Base-by-base conservation (phyloP, 495 filamentous ascomycete genomes). In the Terfezia boudieri region DNA sequence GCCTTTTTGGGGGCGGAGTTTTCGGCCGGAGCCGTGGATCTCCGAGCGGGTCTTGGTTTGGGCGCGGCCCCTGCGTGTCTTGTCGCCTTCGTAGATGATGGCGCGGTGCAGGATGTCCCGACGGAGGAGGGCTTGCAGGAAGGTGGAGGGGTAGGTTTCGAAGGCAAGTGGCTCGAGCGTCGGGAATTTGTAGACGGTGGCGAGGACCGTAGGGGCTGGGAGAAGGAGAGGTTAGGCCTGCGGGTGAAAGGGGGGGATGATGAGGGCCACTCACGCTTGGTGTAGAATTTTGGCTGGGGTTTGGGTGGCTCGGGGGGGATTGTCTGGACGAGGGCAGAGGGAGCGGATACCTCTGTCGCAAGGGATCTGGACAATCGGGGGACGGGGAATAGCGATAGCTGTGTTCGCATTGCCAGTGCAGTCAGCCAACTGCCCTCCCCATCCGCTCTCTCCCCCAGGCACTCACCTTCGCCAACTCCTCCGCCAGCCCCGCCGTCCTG, bases 101-200 rank as follows among this genome's bases (percentile, higher is more conserved):
- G 92, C 90, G 35, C 88, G 77, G 68, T 96, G 92, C 17, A 99
- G 79, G 55, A 99, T 80, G 63, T 99, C 90, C 63, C 82, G 80
- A 9, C 90, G 84, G 14, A 94, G 73, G 7, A 90, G 90, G 49
- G 95, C 74, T 64, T 80, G 66, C 7, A 99, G 80, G 65, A 95
- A 83, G 57, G 81, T 83, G 55, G 75, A 67, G 8, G 83, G 79
- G 73, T 87, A 96, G 65, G 78, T 67, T 57, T 83, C 76, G 66
- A 93, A 82, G 37, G 79, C 75, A 50, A 79, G 65, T 22, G 90
- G 90, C 67, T 94, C 86, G 71, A 96, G 79, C 14, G 79, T 72
- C 37, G 92, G 90, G 72, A 95, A 99, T 61, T 73, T 69, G 77
- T 95, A 83, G 71, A 93, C 75, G 51, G 90, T 96, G 10, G 86